phyloP scores from a whole-genome alignment of 2,329 filamentous ascomycete genomes.

The Ustilaginoidea virens region DNA sequence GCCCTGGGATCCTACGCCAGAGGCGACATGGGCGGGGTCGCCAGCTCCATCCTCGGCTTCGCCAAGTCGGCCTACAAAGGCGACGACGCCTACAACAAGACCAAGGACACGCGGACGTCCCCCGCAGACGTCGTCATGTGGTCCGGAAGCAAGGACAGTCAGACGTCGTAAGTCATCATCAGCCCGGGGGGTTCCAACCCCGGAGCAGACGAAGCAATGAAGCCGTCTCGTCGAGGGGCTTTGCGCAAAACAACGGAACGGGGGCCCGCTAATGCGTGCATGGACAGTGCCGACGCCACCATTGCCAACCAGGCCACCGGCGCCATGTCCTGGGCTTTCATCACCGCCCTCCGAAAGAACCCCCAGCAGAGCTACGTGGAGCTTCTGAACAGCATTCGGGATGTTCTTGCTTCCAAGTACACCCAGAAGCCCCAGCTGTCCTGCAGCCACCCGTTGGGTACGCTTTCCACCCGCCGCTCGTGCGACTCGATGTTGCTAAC shows the following conservation, averaged over 20 bases:
- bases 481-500: too few species aligned
- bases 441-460: slow-evolving; percentile 90
- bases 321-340: slow-evolving; percentile 97
- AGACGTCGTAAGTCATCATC: slow-evolving; percentile 61
- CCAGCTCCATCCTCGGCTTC: slow-evolving; percentile 64
- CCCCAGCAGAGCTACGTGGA: slow-evolving; percentile 93
- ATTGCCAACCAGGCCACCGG: slow-evolving; percentile 84
- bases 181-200: too few species aligned
- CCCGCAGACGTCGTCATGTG: slow-evolving; percentile 96
- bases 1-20: slow-evolving; percentile 66
- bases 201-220: too few species aligned
- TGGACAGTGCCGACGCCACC: slow-evolving; percentile 65
- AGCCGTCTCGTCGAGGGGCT: too few species aligned
- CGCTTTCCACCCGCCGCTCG: too few species aligned
- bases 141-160: slow-evolving; percentile 89
- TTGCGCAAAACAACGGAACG: too few species aligned
- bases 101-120: slow-evolving; percentile 78
- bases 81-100: slow-evolving; percentile 63
- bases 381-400: slow-evolving; percentile 86
- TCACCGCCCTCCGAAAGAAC: slow-evolving; percentile 78
- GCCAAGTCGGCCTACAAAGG: slow-evolving; percentile 78
- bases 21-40: slow-evolving; percentile 71
- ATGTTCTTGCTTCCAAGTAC: slow-evolving; percentile 76
- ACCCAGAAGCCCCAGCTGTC: slow-evolving; percentile 91
- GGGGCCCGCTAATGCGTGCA: slow-evolving; percentile 4